Base-by-base conservation (phyloP, 1,284 basidiomycete species). In the Leccinum huronense region DNA sequence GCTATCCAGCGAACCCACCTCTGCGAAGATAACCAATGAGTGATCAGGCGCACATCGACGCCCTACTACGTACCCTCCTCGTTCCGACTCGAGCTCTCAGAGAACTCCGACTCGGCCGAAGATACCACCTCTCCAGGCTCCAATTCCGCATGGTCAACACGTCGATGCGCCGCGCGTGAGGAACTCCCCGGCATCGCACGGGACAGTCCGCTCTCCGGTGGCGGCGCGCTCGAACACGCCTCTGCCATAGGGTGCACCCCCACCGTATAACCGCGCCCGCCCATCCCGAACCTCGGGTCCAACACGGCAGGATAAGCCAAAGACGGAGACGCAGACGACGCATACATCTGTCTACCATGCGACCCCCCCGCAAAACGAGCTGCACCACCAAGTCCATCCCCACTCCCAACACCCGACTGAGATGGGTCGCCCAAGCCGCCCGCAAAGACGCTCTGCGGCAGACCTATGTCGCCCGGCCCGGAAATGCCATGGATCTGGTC, bases 91-190 rank as follows among this genome's bases (percentile, higher is more conserved):
- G 70, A 73, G 16, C 65, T 59, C 59, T 68, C 69, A 23, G 73
- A 75, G 30, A 72, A 73, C 30, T 72, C 73, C 1, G 72, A 72
- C 58, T 69, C 70, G 9, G 48, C 61, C 3, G 68, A 72, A 14
- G 73, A 74, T 16, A 71, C 42, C 16, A 73, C 71, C 54, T 73
- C 73, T 0, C 72, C 72, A 0, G 72, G 72, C 23, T 73, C 72
- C 19, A 72, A 40, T 48, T 72, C 71, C 16, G 34, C 33, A 19
- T 58, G 42, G 14, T 61, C 53, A 1, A 34, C 8, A 14, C 62
- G 57, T 7, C 48, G 61, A 53, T 19, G 63, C 27, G 6, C 10
- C 11, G 16, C 27, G 16, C 54, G 59, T 3, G 58, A 51, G 5
- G 57, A 62, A 31, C 56, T 31, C 3, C 58, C 59, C 0, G 54